Evolutionary conservation across 202 grass and related monocot genomes (phyloP).

Genomic region (Cymbopogon flexuosus): DNA sequence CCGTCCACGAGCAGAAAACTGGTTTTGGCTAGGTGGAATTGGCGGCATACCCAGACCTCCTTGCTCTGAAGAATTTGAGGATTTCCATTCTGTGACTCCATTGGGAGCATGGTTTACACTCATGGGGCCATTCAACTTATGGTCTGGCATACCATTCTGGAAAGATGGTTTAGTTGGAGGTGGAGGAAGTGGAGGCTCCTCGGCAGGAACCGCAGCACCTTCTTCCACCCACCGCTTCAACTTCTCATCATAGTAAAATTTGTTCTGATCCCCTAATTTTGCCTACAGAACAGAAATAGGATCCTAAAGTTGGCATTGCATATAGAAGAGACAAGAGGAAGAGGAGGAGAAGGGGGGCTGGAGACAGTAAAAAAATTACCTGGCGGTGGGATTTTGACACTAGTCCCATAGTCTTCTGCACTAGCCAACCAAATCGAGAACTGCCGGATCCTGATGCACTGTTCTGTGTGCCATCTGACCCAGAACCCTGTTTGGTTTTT

Average conservation of each 20-base stretch:
- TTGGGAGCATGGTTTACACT: constrained; percentile 41
- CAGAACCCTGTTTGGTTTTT: constrained; percentile 49
- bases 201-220: constrained; percentile 67
- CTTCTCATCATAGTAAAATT: constrained; percentile 95
- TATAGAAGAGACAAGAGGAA: constrained; percentile 1
- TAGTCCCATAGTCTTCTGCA: constrained; percentile 81
- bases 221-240: constrained; percentile 96
- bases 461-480: constrained; percentile 45
- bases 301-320: constrained; percentile 25
- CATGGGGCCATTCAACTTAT: constrained; percentile 53
- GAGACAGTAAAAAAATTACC: constrained; percentile 46
- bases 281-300: constrained; percentile 50
- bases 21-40: constrained; percentile 82
- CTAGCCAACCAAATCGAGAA: constrained; percentile 82
- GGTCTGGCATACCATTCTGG: constrained; percentile 63
- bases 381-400: constrained; percentile 72
- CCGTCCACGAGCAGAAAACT: constrained; percentile 80
- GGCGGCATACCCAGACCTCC: constrained; percentile 67
- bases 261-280: constrained; percentile 87
- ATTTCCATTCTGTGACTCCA: constrained; percentile 37
- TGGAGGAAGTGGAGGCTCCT: constrained; percentile 69
- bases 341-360: background rate
- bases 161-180: constrained; percentile 68
- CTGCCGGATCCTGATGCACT: constrained; percentile 41
- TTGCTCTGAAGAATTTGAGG: constrained; percentile 42